Percentiles rank a stretch among this genome's conserved stretches.
These are phyloP conservation scores for Spirogloea muscicola DNA, from an alignment of 139 green algal genomes.

Conservation along the genomic window DNA sequence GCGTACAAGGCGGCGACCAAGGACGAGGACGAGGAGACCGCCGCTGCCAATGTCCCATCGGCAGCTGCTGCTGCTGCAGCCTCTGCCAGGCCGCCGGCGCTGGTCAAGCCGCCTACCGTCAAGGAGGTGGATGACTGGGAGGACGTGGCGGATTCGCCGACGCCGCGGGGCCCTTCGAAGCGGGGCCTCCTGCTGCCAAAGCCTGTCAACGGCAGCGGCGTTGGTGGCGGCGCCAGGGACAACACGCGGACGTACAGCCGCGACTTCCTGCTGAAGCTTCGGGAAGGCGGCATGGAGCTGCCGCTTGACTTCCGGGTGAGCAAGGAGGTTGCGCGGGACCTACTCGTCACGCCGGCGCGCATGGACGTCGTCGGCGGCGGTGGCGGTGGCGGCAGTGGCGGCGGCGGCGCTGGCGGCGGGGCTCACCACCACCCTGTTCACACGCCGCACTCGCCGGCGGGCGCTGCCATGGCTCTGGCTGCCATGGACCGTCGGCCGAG, in stretches of 20 bases:
- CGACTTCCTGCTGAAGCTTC: conserved; percentile 41
- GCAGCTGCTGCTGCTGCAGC: too few species aligned
- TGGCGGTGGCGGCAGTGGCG: background rate
- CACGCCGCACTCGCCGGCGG: background rate
- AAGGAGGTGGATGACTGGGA: conserved; percentile 37
- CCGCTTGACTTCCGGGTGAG: conserved; percentile 5
- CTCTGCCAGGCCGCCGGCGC: background rate
- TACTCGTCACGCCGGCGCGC: background rate
- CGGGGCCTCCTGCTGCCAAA: background rate
- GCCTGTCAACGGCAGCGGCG: background rate
- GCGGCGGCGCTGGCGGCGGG: background rate
- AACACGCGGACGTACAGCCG: conserved; percentile 22
- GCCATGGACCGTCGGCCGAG: too few species aligned
- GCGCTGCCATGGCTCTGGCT: background rate
- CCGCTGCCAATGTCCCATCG: too few species aligned
- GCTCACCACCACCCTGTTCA: background rate
- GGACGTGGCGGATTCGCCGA: conserved; percentile 18
- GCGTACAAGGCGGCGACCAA: conserved; percentile 12
- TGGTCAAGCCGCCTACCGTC: background rate
- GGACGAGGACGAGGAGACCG: conserved; percentile 14
- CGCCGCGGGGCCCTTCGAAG: background rate
- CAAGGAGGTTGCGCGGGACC: background rate
- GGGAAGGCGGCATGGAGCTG: conserved; percentile 2
- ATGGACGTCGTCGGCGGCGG: background rate
- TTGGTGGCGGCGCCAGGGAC: background rate